Evolutionary conservation across 768 basidiomycete species (phyloP), one percentile per base, ranked within the genome.

Genomic region (Cystobasidium onofrii): DNA sequence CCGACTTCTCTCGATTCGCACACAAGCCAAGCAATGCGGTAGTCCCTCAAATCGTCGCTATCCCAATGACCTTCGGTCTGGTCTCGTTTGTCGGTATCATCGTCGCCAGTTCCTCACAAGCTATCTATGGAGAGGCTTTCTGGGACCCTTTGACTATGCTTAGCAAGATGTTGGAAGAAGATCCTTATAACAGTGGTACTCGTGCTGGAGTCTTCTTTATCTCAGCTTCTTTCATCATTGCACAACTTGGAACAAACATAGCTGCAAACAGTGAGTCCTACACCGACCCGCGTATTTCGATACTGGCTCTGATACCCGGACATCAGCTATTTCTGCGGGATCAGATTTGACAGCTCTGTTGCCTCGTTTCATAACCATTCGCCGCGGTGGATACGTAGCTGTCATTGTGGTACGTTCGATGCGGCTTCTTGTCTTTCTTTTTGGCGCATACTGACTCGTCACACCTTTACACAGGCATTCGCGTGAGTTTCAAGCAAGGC

Each of bases 311-410:
- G n/a, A n/a, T n/a, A n/a, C n/a, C n/a, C n/a, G n/a, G n/a, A 88
- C 88, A 6, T 60, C 52, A 60, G 57, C 57, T 3, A 86, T 91
- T 78, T 88, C 87, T 54, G 90, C 90, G 1, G 90, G 91, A 17
- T 90, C 89, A 78, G 90, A 92, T 80, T 81, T 92, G 76, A 91
- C 90, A 0, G 86, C 90, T 1, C 84, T 91, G 34, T 83, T 86
- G 76, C 90, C 91, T 69, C 87, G 87, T 61, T 91, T 86, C 81
- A 86, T 92, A 77, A 91, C 89, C 79, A 91, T 92, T 79, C 87
- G 90, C 25, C 86, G 90, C 23, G 90, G 91, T 33, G 90, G 90
- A 18, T 93, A 89, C 81, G 82, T 92, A 60, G 88, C 88, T n/a
- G 90, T 89, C 9, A 83, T 88, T 60, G 87, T 90, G 46, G 46